Base-by-base conservation (phyloP, 768 basidiomycete genomes). In the Gymnopilus junonius region DNA sequence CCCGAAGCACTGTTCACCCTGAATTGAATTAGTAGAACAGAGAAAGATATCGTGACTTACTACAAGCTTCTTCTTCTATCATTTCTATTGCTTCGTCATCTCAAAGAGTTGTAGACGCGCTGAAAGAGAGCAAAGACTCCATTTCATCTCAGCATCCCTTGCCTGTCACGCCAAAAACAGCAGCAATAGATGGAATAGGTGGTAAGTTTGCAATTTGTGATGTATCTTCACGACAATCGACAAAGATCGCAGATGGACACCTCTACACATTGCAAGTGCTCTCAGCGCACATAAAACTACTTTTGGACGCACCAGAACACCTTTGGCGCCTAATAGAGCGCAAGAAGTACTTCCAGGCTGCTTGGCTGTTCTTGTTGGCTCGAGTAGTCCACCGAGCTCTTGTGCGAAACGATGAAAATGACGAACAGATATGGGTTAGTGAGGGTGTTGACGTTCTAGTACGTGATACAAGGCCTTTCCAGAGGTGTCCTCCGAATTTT, bases 221-320 rank as follows among this genome's bases (percentile, higher is more conserved):
- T 21, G 39, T 32, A 32, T 31, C 23, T 37, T 54, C 43, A 55
- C 55, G 25, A 32, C 15, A 25, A 45, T 29, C 31, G 15, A 43
- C 60, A 12, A 58, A 35, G 23, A 32, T 45, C 32, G 31, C 59
- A 92, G 93, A 94, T 70, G 75, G 82, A 27, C 89, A 92, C 68
- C 72, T 95, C 27, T 85, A 84, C 60, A 79, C 84, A 12, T 70
- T 95, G 42, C 93, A 94, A 67, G 76, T 87, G 8, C 83, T 95
- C 17, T 91, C 95, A 27, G 93, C 94, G 0, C 94, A 97, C 71
- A 82, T 97, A 70, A 97, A 96, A 73, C 77, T 97, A n/a, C 82
- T 97, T 17, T 77, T 97, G 6, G 95, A 97, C 75, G 90, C 93
- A 8, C 94, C 95, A 7, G 95, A 97, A 73, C 89, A 95, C 75